phyloP scores from a whole-genome alignment of 1,284 basidiomycete genomes.

The Ceratobasidium sp. region DNA sequence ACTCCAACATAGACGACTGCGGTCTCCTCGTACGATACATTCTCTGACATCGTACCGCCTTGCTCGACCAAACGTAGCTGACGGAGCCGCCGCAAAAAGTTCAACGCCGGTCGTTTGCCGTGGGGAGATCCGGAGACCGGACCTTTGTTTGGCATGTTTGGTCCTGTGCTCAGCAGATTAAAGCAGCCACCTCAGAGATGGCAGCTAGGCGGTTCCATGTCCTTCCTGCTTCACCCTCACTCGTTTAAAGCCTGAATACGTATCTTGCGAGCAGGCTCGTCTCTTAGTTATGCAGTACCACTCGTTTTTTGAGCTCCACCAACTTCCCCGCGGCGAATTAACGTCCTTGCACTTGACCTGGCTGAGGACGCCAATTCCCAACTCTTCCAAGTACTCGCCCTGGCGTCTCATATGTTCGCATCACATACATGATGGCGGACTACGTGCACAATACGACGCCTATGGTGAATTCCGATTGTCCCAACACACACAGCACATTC shows the following conservation, averaged over 20 bases:
- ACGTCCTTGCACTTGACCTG: slow-evolving; percentile 31
- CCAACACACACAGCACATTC: slow-evolving; percentile 31
- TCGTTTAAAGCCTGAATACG: slow-evolving; percentile 38
- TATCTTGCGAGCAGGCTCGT: slow-evolving; percentile 29
- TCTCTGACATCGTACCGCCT: not conserved
- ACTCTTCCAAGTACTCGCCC: slow-evolving; percentile 15
- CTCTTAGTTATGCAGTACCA: slow-evolving; percentile 35
- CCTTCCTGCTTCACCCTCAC: slow-evolving; percentile 15
- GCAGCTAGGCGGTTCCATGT: slow-evolving; percentile 12
- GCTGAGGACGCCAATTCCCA: slow-evolving; percentile 21
- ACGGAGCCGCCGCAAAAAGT: slow-evolving; percentile 35
- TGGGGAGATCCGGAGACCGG: slow-evolving; percentile 35
- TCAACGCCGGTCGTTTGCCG: slow-evolving; percentile 38
- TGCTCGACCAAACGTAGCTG: not conserved
- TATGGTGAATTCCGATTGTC: slow-evolving; percentile 32
- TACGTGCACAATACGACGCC: slow-evolving; percentile 36
- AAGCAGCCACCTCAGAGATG: slow-evolving; percentile 28
- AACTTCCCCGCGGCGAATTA: slow-evolving; percentile 40
- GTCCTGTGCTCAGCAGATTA: slow-evolving; percentile 30
- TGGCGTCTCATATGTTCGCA: slow-evolving; percentile 40
- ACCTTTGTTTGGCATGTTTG: slow-evolving; percentile 40
- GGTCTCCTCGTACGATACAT: slow-evolving; percentile 5
- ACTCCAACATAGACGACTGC: too few relatives aligned
- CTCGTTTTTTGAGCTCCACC: slow-evolving; percentile 39
- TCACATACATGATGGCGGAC: slow-evolving; percentile 37